These are phyloP conservation scores for Whalleya microplaca DNA, from an alignment of 2,329 filamentous ascomycete genomes.

Conservation along the genomic window DNA sequence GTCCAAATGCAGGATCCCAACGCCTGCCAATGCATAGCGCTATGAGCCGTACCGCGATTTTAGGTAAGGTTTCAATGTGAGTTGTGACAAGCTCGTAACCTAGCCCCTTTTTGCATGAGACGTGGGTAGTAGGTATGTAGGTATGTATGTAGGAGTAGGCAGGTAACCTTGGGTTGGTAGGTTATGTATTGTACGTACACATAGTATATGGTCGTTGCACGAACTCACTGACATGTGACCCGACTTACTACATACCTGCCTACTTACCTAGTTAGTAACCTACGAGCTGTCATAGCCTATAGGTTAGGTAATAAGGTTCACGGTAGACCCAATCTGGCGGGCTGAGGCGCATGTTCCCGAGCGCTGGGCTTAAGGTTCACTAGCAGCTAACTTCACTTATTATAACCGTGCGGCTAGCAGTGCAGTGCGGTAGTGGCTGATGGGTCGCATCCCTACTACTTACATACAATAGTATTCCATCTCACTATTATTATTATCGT, in stretches of 20 bases:
- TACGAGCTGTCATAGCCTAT: neutral
- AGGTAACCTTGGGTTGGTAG: too few species aligned
- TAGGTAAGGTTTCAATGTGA: neutral
- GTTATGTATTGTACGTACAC: too few species aligned
- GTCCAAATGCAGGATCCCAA: neutral
- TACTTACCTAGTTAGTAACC: slow-evolving; percentile 3
- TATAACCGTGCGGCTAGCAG: neutral
- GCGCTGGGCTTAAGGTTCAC: neutral
- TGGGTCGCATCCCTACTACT: neutral
- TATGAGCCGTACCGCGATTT: neutral
- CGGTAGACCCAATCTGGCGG: neutral
- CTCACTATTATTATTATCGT: neutral
- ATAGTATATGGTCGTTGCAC: too few species aligned
- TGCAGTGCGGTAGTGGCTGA: neutral
- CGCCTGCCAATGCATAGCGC: too few species aligned
- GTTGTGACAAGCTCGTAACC: neutral
- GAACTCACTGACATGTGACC: neutral
- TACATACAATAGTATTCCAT: neutral
- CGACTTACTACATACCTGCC: neutral
- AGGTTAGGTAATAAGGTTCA: neutral
- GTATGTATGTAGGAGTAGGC: too few species aligned
- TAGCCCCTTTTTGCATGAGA: neutral
- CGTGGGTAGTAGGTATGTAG: neutral
- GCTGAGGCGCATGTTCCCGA: neutral
- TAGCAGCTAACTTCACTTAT: too few species aligned